Conservation (phyloP, 768 basidiomycete species). For the Pleurotus platypus region DNA sequence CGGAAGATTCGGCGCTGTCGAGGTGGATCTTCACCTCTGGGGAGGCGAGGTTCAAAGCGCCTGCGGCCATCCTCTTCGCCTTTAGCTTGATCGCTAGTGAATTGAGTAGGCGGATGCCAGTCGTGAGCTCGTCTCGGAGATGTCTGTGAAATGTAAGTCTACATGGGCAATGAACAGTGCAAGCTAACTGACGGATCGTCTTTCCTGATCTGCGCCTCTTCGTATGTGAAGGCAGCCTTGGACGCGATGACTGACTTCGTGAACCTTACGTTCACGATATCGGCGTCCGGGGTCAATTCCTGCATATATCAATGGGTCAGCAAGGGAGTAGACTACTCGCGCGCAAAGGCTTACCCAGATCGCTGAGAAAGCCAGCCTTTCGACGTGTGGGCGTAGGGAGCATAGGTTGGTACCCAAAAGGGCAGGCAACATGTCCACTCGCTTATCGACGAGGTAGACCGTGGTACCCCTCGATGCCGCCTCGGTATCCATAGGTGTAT, state of each 20-base stretch:
- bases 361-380: slow-evolving; percentile 90
- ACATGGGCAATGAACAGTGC: not conserved
- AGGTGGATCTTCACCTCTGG: slow-evolving; percentile 98
- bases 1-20: slow-evolving; percentile 88
- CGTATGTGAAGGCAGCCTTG: slow-evolving; percentile 95
- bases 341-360: slow-evolving; percentile 73
- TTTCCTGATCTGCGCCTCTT: slow-evolving; percentile 90
- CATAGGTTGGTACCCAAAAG: slow-evolving; percentile 95
- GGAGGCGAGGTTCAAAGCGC: slow-evolving; percentile 96
- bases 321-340: slow-evolving; percentile 6
- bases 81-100: slow-evolving; percentile 80
- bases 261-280: slow-evolving; percentile 88
- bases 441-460: slow-evolving; percentile 97
- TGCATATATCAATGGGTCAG: slow-evolving; percentile 25
- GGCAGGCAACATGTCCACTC: slow-evolving; percentile 96
- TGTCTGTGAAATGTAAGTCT: slow-evolving; percentile 39
- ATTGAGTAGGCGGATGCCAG: slow-evolving; percentile 87
- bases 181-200: slow-evolving; percentile 71
- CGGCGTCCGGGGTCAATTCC: slow-evolving; percentile 87
- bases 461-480: slow-evolving; percentile 92
- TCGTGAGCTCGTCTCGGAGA: slow-evolving; percentile 75
- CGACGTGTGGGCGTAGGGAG: slow-evolving; percentile 87
- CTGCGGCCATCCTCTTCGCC: slow-evolving; percentile 85
- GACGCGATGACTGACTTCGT: slow-evolving; percentile 96
- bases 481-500: slow-evolving; percentile 95